Evolutionary conservation across 2,329 filamentous ascomycete genomes (phyloP).

Genomic region (Colletotrichum lini): DNA sequence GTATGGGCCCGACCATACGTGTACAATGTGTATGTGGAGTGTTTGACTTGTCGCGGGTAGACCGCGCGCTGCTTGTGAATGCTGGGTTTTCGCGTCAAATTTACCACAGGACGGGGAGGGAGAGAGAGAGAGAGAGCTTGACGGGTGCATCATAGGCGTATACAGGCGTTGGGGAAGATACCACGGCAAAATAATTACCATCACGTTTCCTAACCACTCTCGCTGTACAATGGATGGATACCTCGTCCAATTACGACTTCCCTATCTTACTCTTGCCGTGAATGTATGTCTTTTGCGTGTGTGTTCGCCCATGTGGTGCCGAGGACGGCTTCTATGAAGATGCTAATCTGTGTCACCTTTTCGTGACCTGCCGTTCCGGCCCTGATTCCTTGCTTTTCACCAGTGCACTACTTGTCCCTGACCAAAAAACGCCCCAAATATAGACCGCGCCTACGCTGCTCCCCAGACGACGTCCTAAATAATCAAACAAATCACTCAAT

Average conservation of each 20-base stretch:
- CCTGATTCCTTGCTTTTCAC: constrained; percentile 16
- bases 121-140: not conserved
- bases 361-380: constrained; percentile 10
- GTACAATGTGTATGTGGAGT: not conserved
- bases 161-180: constrained; percentile 40
- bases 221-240: not conserved
- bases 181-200: constrained; percentile 33
- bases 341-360: constrained; percentile 3
- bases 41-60: not conserved
- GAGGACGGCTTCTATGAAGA: constrained; percentile 33
- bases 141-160: constrained; percentile 26
- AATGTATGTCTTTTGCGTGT: not conserved
- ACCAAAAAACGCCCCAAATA: constrained; percentile 10
- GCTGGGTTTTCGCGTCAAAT: not conserved
- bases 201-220: constrained; percentile 14
- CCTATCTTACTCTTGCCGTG: not conserved
- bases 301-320: constrained; percentile 8
- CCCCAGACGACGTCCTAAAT: not conserved
- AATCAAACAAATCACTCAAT: constrained; percentile 75
- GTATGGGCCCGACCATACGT: not conserved
- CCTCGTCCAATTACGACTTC: constrained; percentile 6
- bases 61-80: not conserved
- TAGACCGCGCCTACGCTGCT: constrained; percentile 7
- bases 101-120: not conserved
- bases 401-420: not conserved